Evolutionary conservation across 768 basidiomycete species (phyloP), one percentile per base, ranked within the genome.

Genomic region (Favolaschia claudopus): DNA sequence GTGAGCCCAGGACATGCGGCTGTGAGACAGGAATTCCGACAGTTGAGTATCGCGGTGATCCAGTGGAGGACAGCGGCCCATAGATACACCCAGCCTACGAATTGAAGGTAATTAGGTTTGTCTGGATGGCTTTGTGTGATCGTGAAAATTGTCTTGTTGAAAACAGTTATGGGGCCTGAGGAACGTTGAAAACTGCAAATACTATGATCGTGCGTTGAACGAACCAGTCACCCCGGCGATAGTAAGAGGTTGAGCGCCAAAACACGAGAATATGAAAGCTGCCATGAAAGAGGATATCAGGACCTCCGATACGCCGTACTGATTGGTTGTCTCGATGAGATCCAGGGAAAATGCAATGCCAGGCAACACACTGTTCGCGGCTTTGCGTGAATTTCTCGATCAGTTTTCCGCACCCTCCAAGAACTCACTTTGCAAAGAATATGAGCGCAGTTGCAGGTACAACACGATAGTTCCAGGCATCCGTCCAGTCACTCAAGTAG

Each of bases 301-400:
- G 7, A 95, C 91, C 72, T 97, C 96, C 2, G 92, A 79, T 14
- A 97, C 92, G 3, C 95, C 95, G 74, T 97, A 96, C 67, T 93
- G 84, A 22, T 86, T 82, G 1, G 94, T 95, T 0, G 93, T 95
- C 72, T 96, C 92, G 71, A 96, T 96, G 14, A 97, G 77, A 70
- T 96, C 93, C 49, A 97, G 72, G 20, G 93, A 94, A 72, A 97
- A 97, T 2, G 96, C 95, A 40, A 96, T 89, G 9, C 91, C 93
- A 15, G 95, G 93, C 17, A 95, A 80, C n/a, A 95, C 87, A 62
- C 91, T 91, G 64, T 5, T 6, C 8, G 15, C 20, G 24, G 8
- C n/a, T n/a, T n/a, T n/a, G n/a, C n/a, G n/a, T 42, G 8, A 52
- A 28, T 17, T 14, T n/a, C 20, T 24, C 7, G 7, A 36, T 15